Percentiles rank a stretch among this genome's conserved stretches.
Evolutionary conservation across 345 rosid species (phyloP).

Genomic region (Chamaenerion angustifolium): DNA sequence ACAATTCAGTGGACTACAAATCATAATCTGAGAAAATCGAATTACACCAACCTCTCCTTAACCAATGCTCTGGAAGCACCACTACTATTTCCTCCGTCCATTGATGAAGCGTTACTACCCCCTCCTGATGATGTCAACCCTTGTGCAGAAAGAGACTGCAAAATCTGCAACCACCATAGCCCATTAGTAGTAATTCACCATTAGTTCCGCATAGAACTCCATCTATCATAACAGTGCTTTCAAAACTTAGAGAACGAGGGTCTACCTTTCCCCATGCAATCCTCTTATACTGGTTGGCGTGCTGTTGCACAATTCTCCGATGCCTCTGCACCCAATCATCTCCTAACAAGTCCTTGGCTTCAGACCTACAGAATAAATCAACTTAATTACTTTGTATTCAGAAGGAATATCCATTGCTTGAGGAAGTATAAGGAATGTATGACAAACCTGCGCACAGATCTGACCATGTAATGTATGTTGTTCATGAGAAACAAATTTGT

Average conservation of each 20-base stretch:
- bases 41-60: constrained; percentile 55
- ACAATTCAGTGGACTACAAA: too few species aligned
- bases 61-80: constrained; percentile 81
- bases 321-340: constrained; percentile 99
- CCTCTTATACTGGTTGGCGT: constrained; percentile 95
- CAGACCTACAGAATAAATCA: constrained; percentile 45
- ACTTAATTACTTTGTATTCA: neutral
- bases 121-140: constrained; percentile 95
- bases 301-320: constrained; percentile 94
- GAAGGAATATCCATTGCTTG: neutral
- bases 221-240: neutral
- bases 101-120: constrained; percentile 48
- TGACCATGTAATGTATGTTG: constrained; percentile 96
- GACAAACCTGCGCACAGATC: constrained; percentile 93
- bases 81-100: constrained; percentile 73
- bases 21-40: neutral
- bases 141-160: constrained; percentile 73
- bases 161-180: constrained; percentile 28
- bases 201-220: too few species aligned
- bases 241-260: neutral
- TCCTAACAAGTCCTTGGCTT: constrained; percentile 95
- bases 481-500: constrained; percentile 93
- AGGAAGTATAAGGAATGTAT: neutral
- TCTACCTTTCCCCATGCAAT: constrained; percentile 82
- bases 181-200: neutral